phyloP scores from a whole-genome alignment of 2,329 filamentous ascomycete species.

The Emmonsia crescens region DNA sequence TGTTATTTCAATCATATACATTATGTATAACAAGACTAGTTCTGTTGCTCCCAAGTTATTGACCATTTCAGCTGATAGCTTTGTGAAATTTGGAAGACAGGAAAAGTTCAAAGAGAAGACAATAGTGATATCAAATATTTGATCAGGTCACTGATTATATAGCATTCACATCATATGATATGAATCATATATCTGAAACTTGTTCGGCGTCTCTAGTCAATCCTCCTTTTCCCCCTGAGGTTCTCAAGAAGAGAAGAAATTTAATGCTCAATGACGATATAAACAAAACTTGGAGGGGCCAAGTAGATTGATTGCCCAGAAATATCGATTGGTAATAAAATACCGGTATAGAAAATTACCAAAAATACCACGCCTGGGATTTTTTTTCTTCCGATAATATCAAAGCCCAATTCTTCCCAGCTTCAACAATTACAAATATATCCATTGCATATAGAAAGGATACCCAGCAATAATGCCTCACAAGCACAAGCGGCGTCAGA shows the following conservation, averaged over 20 bases:
- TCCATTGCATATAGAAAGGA: not conserved
- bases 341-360: not conserved
- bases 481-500: constrained; percentile 61
- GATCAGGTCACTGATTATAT: not conserved
- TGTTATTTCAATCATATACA: too few species aligned
- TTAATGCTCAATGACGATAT: not conserved
- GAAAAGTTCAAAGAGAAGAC: not conserved
- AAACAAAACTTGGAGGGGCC: too few species aligned
- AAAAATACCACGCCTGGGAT: not conserved
- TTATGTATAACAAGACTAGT: too few species aligned
- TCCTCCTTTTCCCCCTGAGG: not conserved
- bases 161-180: not conserved
- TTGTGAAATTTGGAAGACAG: not conserved
- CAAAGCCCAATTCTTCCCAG: not conserved
- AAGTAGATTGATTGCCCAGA: too few species aligned
- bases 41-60: not conserved
- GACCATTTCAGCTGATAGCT: not conserved
- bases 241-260: not conserved
- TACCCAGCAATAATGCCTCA: constrained; percentile 55
- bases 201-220: not conserved
- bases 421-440: not conserved
- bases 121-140: not conserved
- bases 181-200: not conserved
- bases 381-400: not conserved
- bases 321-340: not conserved